Percentiles rank a stretch among this genome's conserved stretches.
Evolutionary conservation across 345 rosid species (phyloP).

Genomic region (Sonneratia alba): DNA sequence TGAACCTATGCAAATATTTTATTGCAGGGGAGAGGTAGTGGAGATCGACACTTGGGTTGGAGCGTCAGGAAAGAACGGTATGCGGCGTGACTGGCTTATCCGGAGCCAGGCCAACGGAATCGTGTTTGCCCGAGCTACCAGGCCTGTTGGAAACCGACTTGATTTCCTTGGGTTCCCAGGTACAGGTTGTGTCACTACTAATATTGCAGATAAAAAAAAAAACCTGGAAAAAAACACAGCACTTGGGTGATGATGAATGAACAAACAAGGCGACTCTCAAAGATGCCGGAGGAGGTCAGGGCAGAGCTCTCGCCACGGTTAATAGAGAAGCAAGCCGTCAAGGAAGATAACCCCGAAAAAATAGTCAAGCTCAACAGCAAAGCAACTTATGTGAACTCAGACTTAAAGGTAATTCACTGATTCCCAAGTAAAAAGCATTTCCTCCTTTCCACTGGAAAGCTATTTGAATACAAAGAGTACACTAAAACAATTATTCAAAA

Average conservation of each 20-base stretch:
- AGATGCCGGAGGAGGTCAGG: constrained; percentile 59
- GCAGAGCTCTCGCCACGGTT: constrained; percentile 63
- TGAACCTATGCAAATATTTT: not conserved
- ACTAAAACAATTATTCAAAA: not conserved
- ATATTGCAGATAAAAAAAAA: constrained; percentile 1
- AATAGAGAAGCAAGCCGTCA: constrained; percentile 46
- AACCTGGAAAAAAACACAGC: constrained; percentile 19
- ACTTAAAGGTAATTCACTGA: constrained; percentile 34
- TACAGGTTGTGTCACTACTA: not conserved
- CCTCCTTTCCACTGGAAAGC: too few relatives aligned
- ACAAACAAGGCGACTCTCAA: constrained; percentile 52
- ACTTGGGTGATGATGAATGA: constrained; percentile 74
- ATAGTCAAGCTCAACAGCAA: constrained; percentile 40
- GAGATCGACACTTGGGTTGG: constrained; percentile 74
- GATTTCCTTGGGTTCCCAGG: not conserved
- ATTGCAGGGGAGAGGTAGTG: constrained; percentile 52
- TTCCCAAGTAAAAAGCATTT: not conserved
- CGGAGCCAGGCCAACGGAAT: constrained; percentile 56
- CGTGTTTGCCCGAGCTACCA: constrained; percentile 47
- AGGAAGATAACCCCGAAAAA: constrained; percentile 43
- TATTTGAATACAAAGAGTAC: not conserved
- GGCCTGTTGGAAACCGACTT: constrained; percentile 18
- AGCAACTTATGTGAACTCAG: constrained; percentile 41
- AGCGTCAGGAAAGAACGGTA: constrained; percentile 65
- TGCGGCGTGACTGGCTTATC: constrained; percentile 60